phyloP scores from a whole-genome alignment of 192 early-diverging fungal species.

The Linnemannia schmuckeri region DNA sequence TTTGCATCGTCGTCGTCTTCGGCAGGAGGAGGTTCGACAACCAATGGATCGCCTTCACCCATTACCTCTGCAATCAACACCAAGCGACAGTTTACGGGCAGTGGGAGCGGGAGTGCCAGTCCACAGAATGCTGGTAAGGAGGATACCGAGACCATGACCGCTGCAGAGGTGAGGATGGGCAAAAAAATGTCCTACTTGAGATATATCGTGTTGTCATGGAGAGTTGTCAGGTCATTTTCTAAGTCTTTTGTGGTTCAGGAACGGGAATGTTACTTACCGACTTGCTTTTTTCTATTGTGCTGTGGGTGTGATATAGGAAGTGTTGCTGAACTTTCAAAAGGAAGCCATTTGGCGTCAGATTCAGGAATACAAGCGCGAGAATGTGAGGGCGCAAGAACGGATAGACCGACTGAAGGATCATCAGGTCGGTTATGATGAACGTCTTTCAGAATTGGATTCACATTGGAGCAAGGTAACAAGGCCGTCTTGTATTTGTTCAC shows the following conservation, averaged over 20 bases:
- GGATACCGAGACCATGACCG: constrained; percentile 36
- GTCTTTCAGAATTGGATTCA: constrained; percentile 57
- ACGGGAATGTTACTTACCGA: not conserved
- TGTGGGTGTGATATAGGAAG: constrained; percentile 8
- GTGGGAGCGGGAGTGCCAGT: constrained; percentile 33
- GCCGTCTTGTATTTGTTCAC: not conserved
- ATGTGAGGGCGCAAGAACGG: constrained; percentile 58
- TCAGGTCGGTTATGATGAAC: constrained; percentile 58
- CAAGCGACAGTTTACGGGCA: constrained; percentile 34
- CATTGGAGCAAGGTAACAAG: constrained; percentile 63
- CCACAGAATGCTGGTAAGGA: constrained; percentile 16
- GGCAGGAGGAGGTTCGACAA: not conserved
- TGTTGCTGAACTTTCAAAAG: constrained; percentile 67
- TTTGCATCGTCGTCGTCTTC: constrained; percentile 2
- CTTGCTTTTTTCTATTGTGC: not conserved
- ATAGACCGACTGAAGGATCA: constrained; percentile 60
- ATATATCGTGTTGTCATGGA: not conserved
- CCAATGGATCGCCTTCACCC: constrained; percentile 16
- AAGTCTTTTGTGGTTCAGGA: not conserved
- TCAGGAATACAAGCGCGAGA: constrained; percentile 74
- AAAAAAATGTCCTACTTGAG: not conserved
- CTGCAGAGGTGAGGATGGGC: constrained; percentile 30
- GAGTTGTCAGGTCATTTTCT: not conserved
- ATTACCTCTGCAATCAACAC: constrained; percentile 26
- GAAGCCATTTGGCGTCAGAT: constrained; percentile 78